phyloP scores from a whole-genome alignment of 257 asterid genomes.

The Gentiana macrophylla region DNA sequence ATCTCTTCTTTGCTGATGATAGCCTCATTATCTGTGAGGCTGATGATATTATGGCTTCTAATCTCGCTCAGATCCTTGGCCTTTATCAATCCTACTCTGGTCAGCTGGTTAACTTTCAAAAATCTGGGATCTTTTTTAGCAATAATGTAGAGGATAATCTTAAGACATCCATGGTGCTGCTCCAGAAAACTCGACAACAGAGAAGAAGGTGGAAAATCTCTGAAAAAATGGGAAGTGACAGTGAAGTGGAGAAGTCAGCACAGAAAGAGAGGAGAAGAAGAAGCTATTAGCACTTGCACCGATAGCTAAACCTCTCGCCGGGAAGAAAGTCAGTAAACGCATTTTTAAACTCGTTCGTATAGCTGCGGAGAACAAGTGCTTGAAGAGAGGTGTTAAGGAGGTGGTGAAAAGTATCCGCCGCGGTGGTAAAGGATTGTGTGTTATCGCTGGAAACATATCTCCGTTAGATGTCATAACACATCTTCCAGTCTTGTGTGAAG shows the following conservation, averaged over 20 bases:
- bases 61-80: no score
- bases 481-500: slow-evolving; percentile 81
- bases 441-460: slow-evolving; percentile 91
- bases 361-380: slow-evolving; percentile 92
- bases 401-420: slow-evolving; percentile 91
- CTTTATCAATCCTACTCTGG: no score
- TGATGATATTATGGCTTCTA: no score
- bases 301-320: slow-evolving; percentile 90
- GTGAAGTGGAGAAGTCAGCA: slow-evolving; percentile 62
- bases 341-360: slow-evolving; percentile 81
- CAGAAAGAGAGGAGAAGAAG: slow-evolving; percentile 85
- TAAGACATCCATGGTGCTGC: not conserved
- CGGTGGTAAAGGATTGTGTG: slow-evolving; percentile 80
- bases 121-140: no score
- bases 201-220: not conserved
- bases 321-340: slow-evolving; percentile 76
- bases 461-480: slow-evolving; percentile 92
- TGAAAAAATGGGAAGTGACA: slow-evolving; percentile 70
- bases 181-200: not conserved
- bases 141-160: no score
- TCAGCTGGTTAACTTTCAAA: no score
- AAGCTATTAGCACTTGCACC: slow-evolving; percentile 66
- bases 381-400: slow-evolving; percentile 97
- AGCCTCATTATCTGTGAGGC: no score
- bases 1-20: no score